phyloP scores from a whole-genome alignment of 139 green algal species.

The Yamagishiella unicocca region DNA sequence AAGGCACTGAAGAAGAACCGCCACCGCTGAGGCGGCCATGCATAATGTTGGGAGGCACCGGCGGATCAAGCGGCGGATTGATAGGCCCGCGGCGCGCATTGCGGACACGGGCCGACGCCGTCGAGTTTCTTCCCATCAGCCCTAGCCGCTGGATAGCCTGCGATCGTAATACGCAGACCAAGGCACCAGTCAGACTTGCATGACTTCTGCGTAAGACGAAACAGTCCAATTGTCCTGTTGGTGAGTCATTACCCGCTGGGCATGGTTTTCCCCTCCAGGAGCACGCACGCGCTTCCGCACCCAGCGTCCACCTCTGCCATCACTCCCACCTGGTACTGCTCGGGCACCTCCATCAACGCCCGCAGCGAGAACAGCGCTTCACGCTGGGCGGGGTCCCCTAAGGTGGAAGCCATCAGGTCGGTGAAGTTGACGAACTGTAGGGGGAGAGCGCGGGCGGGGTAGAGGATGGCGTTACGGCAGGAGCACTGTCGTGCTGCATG shows the following conservation, averaged over 20 bases:
- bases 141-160: constrained; percentile 45
- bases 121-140: background rate
- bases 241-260: no score
- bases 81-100: background rate
- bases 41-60: constrained; percentile 2
- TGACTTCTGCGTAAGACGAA: no score
- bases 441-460: background rate
- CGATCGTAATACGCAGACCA: background rate
- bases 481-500: no score
- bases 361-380: constrained; percentile 74
- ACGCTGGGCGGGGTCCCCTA: constrained; percentile 4
- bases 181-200: no score
- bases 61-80: constrained; percentile 15
- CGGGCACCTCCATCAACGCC: constrained; percentile 85
- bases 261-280: no score
- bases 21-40: background rate
- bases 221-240: no score
- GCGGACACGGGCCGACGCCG: background rate
- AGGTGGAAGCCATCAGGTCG: constrained; percentile 32
- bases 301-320: no score
- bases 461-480: background rate
- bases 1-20: no score
- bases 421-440: constrained; percentile 85
- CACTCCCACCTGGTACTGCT: constrained; percentile 76
- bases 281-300: no score